Base-by-base conservation (phyloP, 2,329 filamentous ascomycete species). In the Botryotinia narcissicola region DNA sequence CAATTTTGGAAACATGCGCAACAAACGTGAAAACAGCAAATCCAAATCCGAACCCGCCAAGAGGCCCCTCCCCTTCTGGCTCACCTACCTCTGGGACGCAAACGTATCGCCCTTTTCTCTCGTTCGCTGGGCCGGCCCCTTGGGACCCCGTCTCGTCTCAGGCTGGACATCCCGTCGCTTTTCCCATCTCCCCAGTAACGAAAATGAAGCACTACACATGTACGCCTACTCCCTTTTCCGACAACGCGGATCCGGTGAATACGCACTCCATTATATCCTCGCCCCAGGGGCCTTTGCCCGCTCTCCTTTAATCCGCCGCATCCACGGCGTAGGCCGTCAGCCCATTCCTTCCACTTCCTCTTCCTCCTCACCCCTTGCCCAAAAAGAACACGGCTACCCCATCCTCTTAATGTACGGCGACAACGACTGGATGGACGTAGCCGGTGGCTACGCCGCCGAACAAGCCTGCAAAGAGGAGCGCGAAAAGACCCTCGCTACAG, bases 381-480 rank as follows among this genome's bases (percentile, higher is more conserved):
- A 66, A 42, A 81, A 79, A 61, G 80, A 82, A 71, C 92, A 87
- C 0, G 94, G 95, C 1, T 86, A 94, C 68, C 95, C 96, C 0
- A 86, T 98, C 46, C 88, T 98, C 14, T 89, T 99, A 81, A 95
- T 98, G 92, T 99, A 99, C 81, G 96, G 96, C 76, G 95, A 98
- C 79, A 91, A 96, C 80, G 96, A 99, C 85, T 99, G 96, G 96
- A 99, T 99, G 96, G 96, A 99, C 77, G 91, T 96, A 14, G 90
- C 90, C 0, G 96, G 95, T 42, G 96, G 96, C 0, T 89, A 91
- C 64, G 94, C 92, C 0, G 91, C 95, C 0, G 89, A 92, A 80
- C 89, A 95, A 82, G 94, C 92, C 81, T 87, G 98, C 20, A 91
- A 93, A 74, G 86, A 91, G 73, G 90, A 91, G 75, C 88, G 88